Evolutionary conservation across 768 basidiomycete genomes (phyloP), one percentile per base, ranked within the genome.

Genomic region (Goffeauzyma gilvescens): DNA sequence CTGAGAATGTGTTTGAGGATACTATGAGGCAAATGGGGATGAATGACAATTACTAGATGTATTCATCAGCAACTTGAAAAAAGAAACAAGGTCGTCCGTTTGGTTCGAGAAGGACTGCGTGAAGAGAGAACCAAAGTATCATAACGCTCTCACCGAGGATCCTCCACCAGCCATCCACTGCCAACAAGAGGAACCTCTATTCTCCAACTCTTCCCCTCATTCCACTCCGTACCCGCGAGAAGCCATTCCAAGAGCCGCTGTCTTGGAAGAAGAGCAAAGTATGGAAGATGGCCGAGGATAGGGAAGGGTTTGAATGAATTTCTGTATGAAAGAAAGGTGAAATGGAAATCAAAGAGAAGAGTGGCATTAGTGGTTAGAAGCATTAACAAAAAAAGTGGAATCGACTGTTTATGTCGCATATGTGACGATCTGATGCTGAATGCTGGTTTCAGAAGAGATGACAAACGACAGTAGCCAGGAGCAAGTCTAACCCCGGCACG

Each of bases 81-180:
- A 18, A 26, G 21, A 51, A n/a, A n/a, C n/a, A n/a, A n/a, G n/a
- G n/a, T n/a, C n/a, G n/a, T n/a, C n/a, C n/a, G n/a, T n/a, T n/a
- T n/a, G n/a, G n/a, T n/a, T n/a, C n/a, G n/a, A n/a, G n/a, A n/a
- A n/a, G n/a, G n/a, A n/a, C n/a, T n/a, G n/a, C n/a, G n/a, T n/a
- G n/a, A n/a, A n/a, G n/a, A n/a, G n/a, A n/a, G n/a, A n/a, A n/a
- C n/a, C n/a, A n/a, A n/a, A n/a, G n/a, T n/a, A n/a, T n/a, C n/a
- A n/a, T n/a, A n/a, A n/a, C n/a, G n/a, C n/a, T n/a, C 55, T 52
- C 34, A 57, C 50, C 46, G 46, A 35, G 55, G 53, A 42, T 57
- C 51, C 22, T 49, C 45, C 9, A 49, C 38, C 13, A 53, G 41
- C 38, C 49, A 45, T 8, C 39, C 48, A 12, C 32, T 21, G 2